Evolutionary conservation across 352 stramenopile species (phyloP), one percentile per base, ranked within the genome.

Genomic region (Pythium scleroteichum): DNA sequence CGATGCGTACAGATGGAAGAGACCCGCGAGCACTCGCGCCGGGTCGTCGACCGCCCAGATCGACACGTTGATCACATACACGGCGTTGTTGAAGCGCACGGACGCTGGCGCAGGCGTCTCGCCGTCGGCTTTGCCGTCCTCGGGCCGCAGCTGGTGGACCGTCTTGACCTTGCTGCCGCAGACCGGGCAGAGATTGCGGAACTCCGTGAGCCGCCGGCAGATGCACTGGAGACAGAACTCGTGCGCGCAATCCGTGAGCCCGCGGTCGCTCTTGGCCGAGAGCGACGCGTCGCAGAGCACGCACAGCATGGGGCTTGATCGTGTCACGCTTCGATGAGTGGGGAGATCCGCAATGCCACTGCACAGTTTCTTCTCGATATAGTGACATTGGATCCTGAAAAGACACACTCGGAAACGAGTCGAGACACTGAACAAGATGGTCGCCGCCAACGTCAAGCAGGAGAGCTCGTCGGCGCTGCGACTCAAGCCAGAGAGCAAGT

Each of bases 11-110:
- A 94, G 66, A 35, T 92, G 64, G 38, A 94, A 94, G 7, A 92
- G 76, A 14, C 67, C 54, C 5, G 85, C 79, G 35, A 94, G 71
- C 19, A 79, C 71, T 33, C 72, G 68, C 23, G 81, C 76, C 2
- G 85, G 82, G 41, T 94, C 83, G 17, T 90, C 68, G 4, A 94
- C 79, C 9, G 71, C 71, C 83, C 82, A 94, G 38, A 92, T 92
- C 20, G 79, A 90, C 42, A 92, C 78, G 26, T 92, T 81, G 12
- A 94, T 66, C 24, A 81, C 68, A 72, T 92, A 94, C 8, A 86
- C 73, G 16, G 73, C 79, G 57, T 94, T 94, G 67, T 83, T 89
- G 72, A 89, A 94, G 49, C 82, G 84, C 69, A 94, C 66, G 47
- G 64, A 85, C 38, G 82, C 83, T 0, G 85, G 82, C 39, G 69